Evolutionary conservation across 1,139 yeast genomes (phyloP).

Genomic region (Magnusiomyces tetraspermus): DNA sequence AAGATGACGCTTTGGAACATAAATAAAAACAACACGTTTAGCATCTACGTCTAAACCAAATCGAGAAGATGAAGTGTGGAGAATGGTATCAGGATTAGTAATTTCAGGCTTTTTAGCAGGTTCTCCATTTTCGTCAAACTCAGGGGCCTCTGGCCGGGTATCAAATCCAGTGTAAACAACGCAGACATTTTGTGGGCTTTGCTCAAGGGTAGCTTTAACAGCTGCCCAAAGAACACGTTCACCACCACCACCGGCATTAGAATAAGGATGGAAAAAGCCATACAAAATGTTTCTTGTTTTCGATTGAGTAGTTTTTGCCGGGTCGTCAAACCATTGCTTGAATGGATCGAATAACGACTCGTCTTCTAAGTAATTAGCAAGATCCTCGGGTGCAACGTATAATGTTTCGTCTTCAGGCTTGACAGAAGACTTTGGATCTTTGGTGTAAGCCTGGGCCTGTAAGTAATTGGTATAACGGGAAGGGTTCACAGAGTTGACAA

Average conservation of each 20-base stretch:
- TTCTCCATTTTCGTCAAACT: background rate
- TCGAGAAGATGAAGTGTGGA: slow-evolving; percentile 48
- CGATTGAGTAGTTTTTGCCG: background rate
- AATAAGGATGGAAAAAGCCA: slow-evolving; percentile 94
- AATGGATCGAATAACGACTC: background rate
- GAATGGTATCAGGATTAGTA: slow-evolving; percentile 43
- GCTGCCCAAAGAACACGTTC: slow-evolving; percentile 97
- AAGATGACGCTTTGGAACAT: slow-evolving; percentile 49
- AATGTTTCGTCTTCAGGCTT: background rate
- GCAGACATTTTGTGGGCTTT: slow-evolving; percentile 46
- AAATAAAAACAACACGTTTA: slow-evolving; percentile 59
- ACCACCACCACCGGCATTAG: slow-evolving; percentile 97
- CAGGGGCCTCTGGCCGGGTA: slow-evolving; percentile 9
- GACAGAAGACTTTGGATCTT: background rate
- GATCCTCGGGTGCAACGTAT: background rate
- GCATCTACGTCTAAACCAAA: slow-evolving; percentile 53
- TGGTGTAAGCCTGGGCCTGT: background rate
- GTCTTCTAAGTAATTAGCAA: background rate
- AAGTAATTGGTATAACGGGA: slow-evolving; percentile 34
- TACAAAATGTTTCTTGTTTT: slow-evolving; percentile 40
- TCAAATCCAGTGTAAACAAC: slow-evolving; percentile 67
- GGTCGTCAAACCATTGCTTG: background rate
- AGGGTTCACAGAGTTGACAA: slow-evolving; percentile 43
- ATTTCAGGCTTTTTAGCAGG: slow-evolving; percentile 14
- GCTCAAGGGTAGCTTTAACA: slow-evolving; percentile 55